Percentiles rank a stretch among this genome's conserved stretches.
Conservation (phyloP, 495 filamentous ascomycete species). For the Penicillium herquei region DNA sequence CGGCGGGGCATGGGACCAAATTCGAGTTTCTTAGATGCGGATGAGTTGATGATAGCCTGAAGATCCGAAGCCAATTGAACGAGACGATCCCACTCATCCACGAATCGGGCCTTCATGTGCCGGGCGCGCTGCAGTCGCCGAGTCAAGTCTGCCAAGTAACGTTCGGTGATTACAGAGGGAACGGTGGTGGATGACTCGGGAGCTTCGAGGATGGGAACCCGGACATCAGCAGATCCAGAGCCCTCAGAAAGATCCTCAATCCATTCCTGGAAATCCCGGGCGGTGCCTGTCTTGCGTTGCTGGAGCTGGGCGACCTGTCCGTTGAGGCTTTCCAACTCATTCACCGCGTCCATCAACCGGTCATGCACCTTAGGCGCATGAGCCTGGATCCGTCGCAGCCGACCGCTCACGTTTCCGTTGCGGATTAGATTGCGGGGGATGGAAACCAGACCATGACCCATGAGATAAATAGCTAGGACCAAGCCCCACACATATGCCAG, state of each 20-base stretch:
- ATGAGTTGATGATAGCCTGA: constrained; percentile 83
- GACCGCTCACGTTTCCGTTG: constrained; percentile 68
- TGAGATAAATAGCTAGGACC: constrained; percentile 86
- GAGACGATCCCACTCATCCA: constrained; percentile 81
- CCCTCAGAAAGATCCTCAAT: constrained; percentile 86
- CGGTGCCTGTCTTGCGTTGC: constrained; percentile 79
- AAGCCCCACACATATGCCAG: constrained; percentile 93
- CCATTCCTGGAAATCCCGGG: constrained; percentile 83
- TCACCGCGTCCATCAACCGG: constrained; percentile 79
- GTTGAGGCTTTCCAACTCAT: constrained; percentile 78
- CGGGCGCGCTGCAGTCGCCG: constrained; percentile 74
- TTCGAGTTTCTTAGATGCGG: constrained; percentile 74
- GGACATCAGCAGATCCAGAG: constrained; percentile 63
- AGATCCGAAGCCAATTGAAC: constrained; percentile 67
- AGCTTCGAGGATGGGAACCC: constrained; percentile 44
- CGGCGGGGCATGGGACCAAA: constrained; percentile 60
- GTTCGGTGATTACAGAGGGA: constrained; percentile 86
- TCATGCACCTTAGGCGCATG: constrained; percentile 83
- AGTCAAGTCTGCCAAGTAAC: constrained; percentile 87
- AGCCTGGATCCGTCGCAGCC: constrained; percentile 69
- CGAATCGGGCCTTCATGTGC: constrained; percentile 77
- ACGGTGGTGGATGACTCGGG: constrained; percentile 35
- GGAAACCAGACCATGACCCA: constrained; percentile 94
- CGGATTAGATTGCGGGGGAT: constrained; percentile 79
- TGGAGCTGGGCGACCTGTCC: constrained; percentile 73